Base-by-base conservation (phyloP, 192 early-diverging fungal species). In the Linderina pennispora region DNA sequence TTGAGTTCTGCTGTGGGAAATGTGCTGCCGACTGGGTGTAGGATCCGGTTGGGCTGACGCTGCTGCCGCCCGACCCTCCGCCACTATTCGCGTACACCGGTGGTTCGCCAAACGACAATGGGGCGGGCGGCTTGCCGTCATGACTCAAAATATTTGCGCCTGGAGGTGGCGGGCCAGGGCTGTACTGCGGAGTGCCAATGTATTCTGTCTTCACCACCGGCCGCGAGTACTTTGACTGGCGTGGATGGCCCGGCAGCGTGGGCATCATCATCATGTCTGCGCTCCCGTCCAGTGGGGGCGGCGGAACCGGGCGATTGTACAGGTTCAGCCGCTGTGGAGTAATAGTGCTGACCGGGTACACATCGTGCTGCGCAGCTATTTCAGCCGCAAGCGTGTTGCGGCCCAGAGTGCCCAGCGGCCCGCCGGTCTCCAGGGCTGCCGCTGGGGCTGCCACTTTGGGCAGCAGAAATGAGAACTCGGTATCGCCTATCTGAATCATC, bases 401-500 rank as follows among this genome's bases (percentile, higher is more conserved):
- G n/a, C n/a, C n/a, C n/a, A n/a, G n/a, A n/a, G 28, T 5, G 28
- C 6, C 28, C 28, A 31, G 28, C 28, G 11, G 28, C 5, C 28
- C 6, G 11, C 28, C 5, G 28, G 6, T 5, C 28, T 31, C 28
- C 28, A 31, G 28, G 5, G 11, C 28, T 31, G 50, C 18, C 11
- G 59, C 48, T 1, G 53, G 21, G 47, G 53, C 35, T 1, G 65
- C 56, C 0, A 55, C 54, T 45, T 70, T 79, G 22, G 88, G 88
- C 18, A 91, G 76, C 40, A 94, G 50, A 49, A 94, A 94, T 6
- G 80, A 64, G 59, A 90, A 87, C 32, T 81, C 78, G 19, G 84
- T 76, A 25, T 90, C 87, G 44, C 86, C 87, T 57, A 94, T 89
- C 51, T 85, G 86, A n/a, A 94, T 82, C 40, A 83, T 78, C 40